Conservation (phyloP, 2,329 filamentous ascomycete genomes). For the Laburnicola sp. region DNA sequence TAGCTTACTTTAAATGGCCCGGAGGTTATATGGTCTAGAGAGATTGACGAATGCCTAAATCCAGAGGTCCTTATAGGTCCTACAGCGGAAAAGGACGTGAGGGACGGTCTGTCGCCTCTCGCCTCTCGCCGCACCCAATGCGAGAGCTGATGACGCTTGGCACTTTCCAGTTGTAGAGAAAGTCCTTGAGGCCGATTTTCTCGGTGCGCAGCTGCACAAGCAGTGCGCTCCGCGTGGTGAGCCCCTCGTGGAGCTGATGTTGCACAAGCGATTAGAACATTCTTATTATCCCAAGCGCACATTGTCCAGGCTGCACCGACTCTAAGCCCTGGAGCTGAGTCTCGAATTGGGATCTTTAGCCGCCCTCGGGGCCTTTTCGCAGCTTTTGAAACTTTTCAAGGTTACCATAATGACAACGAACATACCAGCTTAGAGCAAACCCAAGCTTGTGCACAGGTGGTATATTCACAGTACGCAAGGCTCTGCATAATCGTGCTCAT, state of each 20-base stretch:
- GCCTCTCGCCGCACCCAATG: slow-evolving; percentile 19
- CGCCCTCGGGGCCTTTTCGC: no score
- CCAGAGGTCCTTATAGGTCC: slow-evolving; percentile 17
- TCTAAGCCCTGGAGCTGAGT: no score
- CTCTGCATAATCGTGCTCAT: no score
- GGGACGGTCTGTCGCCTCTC: slow-evolving; percentile 20
- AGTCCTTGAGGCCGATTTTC: slow-evolving; percentile 19
- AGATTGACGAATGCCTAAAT: slow-evolving; percentile 18
- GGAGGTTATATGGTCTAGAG: neutral
- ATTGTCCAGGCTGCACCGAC: no score
- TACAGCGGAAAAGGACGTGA: slow-evolving; percentile 19
- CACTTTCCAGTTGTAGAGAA: slow-evolving; percentile 19
- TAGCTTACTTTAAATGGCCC: neutral
- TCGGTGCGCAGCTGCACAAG: slow-evolving; percentile 19
- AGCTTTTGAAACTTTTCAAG: no score
- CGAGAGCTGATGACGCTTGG: slow-evolving; percentile 13
- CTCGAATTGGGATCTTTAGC: no score
- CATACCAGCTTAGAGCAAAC: no score
- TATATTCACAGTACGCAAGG: no score
- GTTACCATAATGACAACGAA: no score
- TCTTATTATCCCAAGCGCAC: no score
- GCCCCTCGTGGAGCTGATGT: slow-evolving; percentile 18
- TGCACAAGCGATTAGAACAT: no score
- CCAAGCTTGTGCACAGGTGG: no score
- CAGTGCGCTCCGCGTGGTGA: slow-evolving; percentile 18